Evolutionary conservation across 2,329 filamentous ascomycete species (phyloP), one percentile per base, ranked within the genome.

Genomic region (Aspergillus persii): DNA sequence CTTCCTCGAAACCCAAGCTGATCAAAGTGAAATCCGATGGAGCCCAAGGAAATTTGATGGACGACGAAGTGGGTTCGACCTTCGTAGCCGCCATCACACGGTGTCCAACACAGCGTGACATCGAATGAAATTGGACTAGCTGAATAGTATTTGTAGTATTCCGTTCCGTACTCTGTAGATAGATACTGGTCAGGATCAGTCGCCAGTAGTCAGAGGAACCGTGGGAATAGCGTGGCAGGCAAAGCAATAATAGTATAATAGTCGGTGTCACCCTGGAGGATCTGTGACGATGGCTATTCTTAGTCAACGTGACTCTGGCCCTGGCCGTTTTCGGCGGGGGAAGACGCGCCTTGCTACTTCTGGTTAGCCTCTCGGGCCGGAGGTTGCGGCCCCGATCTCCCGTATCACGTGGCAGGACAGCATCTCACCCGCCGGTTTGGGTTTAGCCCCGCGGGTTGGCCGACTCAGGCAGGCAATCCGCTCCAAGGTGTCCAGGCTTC

Each of bases 1-100:
- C 7, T 6, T 41, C 12, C 36, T 49, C 50, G 53, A 23, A 23
- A 23, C 18, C 18, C 18, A 23, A 27, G 11, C 9, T 46, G 23
- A 60, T 63, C 56, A 58, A 44, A 53, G 36, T 58, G 55, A 57
- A 61, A 47, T 63, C 47, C 8, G 52, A 58, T 54, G 57, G 61
- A 57, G 56, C 44, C 8, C 12, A 18, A 39, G 50, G 49, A 54
- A 61, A 63, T 55, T 63, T 50, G 33, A 60, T 57, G 58, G 58
- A 57, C 53, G 26, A 33, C 29, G 3, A 15, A 44, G 54, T 54
- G 54, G 50, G 15, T 57, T 54, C 54, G 15, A 30, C 33, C n/a
- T 36, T 33, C n/a, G 31, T 8, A 36, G 47, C 29, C 46, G 52
- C 52, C 39, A 50, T 50, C 56, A 41, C 44, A 55, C 18, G 18